Evolutionary conservation across 176 grass and related monocot genomes (phyloP).

Genomic region (Triticum monococcum): DNA sequence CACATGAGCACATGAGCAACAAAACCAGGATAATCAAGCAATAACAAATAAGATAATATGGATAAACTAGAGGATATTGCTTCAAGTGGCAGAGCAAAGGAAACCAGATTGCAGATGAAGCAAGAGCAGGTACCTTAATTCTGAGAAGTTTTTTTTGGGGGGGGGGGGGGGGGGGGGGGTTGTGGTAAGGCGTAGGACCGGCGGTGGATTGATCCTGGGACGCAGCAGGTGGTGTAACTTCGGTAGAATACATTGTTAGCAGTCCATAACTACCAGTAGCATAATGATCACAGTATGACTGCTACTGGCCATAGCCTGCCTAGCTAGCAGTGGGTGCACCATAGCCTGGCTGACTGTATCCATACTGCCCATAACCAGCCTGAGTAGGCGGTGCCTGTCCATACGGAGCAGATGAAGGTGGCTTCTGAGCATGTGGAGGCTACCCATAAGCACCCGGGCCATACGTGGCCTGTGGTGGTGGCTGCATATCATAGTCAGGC

Average conservation of each 20-base stretch:
- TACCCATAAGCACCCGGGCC: too few relatives aligned
- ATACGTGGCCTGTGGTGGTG: too few relatives aligned
- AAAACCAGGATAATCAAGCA: too few relatives aligned
- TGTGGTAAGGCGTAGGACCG: not conserved
- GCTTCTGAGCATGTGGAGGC: not conserved
- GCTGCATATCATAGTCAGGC: slow-evolving; percentile 28
- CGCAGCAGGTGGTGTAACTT: slow-evolving; percentile 29
- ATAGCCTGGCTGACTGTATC: slow-evolving; percentile 48
- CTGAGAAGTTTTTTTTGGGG: too few relatives aligned
- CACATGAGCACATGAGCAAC: too few relatives aligned
- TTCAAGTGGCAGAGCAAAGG: too few relatives aligned
- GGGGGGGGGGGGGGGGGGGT: not conserved
- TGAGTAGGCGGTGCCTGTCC: slow-evolving; percentile 47
- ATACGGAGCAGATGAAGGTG: slow-evolving; percentile 38
- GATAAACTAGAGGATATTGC: too few relatives aligned
- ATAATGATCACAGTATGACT: slow-evolving; percentile 59
- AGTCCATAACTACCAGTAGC: slow-evolving; percentile 54
- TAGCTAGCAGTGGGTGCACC: not conserved
- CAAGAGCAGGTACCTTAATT: too few relatives aligned
- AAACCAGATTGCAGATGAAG: too few relatives aligned
- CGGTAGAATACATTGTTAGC: slow-evolving; percentile 45
- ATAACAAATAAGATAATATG: too few relatives aligned
- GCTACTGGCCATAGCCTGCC: slow-evolving; percentile 56
- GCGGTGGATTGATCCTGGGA: slow-evolving; percentile 41
- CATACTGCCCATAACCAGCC: slow-evolving; percentile 52